These are phyloP conservation scores for Beauveria scarabaeidicola DNA, from an alignment of 2,329 filamentous ascomycete species.

Conservation along the genomic window DNA sequence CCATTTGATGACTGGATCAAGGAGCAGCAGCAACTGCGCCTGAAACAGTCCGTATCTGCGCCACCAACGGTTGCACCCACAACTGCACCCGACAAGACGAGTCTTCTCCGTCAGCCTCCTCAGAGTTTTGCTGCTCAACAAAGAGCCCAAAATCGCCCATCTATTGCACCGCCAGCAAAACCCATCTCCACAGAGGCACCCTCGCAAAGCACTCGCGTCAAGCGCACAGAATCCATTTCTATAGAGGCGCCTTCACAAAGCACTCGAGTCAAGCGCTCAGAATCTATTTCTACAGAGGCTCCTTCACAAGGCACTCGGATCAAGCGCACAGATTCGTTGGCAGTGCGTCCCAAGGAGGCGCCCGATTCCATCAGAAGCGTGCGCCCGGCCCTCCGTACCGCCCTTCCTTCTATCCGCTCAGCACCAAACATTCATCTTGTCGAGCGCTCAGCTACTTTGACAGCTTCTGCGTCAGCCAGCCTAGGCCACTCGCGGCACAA, in stretches of 20 bases:
- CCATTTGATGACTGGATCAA: conserved; percentile 53
- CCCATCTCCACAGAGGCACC: conserved; percentile 18
- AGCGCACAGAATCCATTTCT: conserved; percentile 6
- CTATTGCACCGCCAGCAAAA: conserved; percentile 22
- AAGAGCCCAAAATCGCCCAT: conserved; percentile 43
- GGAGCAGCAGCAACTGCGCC: conserved; percentile 39
- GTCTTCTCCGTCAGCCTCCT: conserved; percentile 44
- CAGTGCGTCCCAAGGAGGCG: conserved; percentile 5
- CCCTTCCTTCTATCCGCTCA: conserved; percentile 17
- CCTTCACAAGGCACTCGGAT: too few species aligned
- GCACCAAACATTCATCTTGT: conserved; percentile 20
- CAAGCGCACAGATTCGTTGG: conserved; percentile 14
- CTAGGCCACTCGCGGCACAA: conserved; percentile 20
- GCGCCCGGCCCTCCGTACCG: conserved; percentile 4
- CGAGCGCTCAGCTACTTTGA: conserved; percentile 23
- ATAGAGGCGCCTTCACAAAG: too few species aligned
- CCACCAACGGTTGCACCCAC: conserved; percentile 13
- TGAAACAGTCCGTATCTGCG: conserved; percentile 22
- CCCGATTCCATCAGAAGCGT: conserved; percentile 5
- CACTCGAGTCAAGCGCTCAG: background rate
- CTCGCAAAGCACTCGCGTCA: conserved; percentile 24
- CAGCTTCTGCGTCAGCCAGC: conserved; percentile 19
- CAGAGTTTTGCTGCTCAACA: conserved; percentile 62
- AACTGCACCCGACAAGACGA: conserved; percentile 26
- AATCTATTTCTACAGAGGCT: too few species aligned